Evolutionary conservation across 2,329 filamentous ascomycete species (phyloP).

Genomic region (Ustulina deusta): DNA sequence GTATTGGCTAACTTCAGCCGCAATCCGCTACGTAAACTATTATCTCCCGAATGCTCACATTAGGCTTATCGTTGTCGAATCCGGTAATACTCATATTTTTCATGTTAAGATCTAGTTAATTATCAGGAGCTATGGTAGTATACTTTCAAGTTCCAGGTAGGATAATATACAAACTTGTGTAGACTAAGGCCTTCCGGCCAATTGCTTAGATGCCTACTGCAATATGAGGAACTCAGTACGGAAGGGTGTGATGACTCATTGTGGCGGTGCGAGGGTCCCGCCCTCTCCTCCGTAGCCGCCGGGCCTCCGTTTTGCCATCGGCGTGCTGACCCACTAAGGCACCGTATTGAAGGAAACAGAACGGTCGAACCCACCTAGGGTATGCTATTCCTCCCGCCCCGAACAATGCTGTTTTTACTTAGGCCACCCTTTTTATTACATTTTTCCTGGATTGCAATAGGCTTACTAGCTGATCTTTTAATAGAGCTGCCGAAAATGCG

Average conservation of each 20-base stretch:
- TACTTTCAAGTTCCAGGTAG: neutral
- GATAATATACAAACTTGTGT: neutral
- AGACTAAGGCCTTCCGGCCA: neutral
- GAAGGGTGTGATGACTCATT: no score
- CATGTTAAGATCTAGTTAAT: conserved; percentile 3
- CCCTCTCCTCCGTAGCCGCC: neutral
- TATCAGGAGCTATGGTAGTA: neutral
- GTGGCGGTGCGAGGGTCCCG: conserved; percentile 16
- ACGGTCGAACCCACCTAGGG: no score
- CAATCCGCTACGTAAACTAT: conserved; percentile 4
- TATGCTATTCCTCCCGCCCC: no score
- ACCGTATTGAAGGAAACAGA: neutral
- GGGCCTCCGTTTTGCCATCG: conserved; percentile 5
- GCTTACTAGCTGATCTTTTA: conserved; percentile 5
- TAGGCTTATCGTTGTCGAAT: conserved; percentile 15
- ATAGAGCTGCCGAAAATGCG: conserved; percentile 1
- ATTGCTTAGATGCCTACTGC: neutral
- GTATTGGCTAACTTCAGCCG: conserved; percentile 4
- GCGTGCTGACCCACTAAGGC: neutral
- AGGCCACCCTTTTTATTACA: neutral
- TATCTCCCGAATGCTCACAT: neutral
- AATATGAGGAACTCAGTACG: no score
- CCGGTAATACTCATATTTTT: conserved; percentile 10
- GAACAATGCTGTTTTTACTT: neutral
- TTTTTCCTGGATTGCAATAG: neutral